Evolutionary conservation across 1,284 basidiomycete genomes (phyloP), one percentile per base, ranked within the genome.

Genomic region (Puccinia coronata): DNA sequence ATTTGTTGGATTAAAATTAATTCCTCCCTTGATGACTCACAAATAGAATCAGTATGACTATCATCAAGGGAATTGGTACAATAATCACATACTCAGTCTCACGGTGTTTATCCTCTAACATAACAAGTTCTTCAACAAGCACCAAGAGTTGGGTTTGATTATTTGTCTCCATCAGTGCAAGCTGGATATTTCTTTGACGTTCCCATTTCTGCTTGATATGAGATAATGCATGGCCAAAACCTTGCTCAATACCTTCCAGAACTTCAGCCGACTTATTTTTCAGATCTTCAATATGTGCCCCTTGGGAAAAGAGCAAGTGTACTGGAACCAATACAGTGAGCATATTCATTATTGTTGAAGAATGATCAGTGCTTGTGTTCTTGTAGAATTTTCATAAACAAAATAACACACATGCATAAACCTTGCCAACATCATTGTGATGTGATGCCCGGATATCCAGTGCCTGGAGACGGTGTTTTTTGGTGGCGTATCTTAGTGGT

Each of bases 361-460:
- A n/a, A n/a, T n/a, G n/a, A n/a, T n/a, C n/a, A n/a, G n/a, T n/a
- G n/a, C n/a, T n/a, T n/a, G n/a, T n/a, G n/a, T n/a, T n/a, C n/a
- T n/a, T n/a, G n/a, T n/a, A n/a, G n/a, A n/a, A n/a, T n/a, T n/a
- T n/a, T n/a, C n/a, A n/a, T 69, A 16, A 39, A 6, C 18, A 41
- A 41, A 36, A 14, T 41, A 2, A n/a, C 43, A 16, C 3, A 69
- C 67, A 2, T 8, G 41, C 5, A 49, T 47, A 28, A 11, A 51
- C 14, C 25, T 16, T 47, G 2, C 67, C 67, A 14, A 69, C 23
- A 47, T 69, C 67, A 69, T 69, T 69, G 67, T 69, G 67, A 69
- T 69, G 67, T 5, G 2, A 9, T 0, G 28, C 20, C 5, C 36
- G 47, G 11, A 69, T 69, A 1, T 69, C 23, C 4, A 69, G 8